Percentiles rank a stretch among this genome's conserved stretches.
Evolutionary conservation across 345 rosid species (phyloP).

Genomic region (Lumnitzera racemosa): DNA sequence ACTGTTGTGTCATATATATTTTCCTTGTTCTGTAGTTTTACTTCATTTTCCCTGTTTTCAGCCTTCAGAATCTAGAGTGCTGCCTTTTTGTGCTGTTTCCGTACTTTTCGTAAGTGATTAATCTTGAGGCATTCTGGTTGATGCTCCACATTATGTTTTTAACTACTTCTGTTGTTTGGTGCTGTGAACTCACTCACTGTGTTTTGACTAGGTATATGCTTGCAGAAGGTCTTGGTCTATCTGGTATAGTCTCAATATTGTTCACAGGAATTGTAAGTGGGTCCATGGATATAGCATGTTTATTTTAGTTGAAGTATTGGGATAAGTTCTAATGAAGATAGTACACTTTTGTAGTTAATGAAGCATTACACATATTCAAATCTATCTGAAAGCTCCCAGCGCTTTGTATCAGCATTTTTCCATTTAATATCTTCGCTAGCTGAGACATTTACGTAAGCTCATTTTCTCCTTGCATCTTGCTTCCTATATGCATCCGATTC

Average conservation of each 20-base stretch:
- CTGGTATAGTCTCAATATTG: slow-evolving; percentile 95
- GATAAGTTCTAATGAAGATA: slow-evolving; percentile 1
- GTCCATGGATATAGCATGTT: neutral
- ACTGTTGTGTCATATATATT: slow-evolving; percentile 5
- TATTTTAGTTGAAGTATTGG: neutral
- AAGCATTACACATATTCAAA: slow-evolving; percentile 91
- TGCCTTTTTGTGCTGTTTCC: slow-evolving; percentile 98
- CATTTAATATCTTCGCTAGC: slow-evolving; percentile 96
- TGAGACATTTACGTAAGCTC: slow-evolving; percentile 82
- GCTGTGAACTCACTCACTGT: slow-evolving; percentile 6
- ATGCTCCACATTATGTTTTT: no score
- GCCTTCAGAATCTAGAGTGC: slow-evolving; percentile 97
- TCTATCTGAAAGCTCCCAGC: slow-evolving; percentile 89
- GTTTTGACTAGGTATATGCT: slow-evolving; percentile 77
- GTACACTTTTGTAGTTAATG: slow-evolving; percentile 59
- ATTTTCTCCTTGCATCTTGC: slow-evolving; percentile 4
- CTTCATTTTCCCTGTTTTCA: slow-evolving; percentile 21
- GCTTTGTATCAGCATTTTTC: slow-evolving; percentile 85
- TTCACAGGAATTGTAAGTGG: slow-evolving; percentile 92
- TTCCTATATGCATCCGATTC: slow-evolving; percentile 8
- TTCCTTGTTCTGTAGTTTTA: slow-evolving; percentile 7
- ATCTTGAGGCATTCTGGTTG: neutral
- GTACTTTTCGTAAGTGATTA: slow-evolving; percentile 19
- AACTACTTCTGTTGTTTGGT: neutral
- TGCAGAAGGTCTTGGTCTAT: slow-evolving; percentile 98